These are phyloP conservation scores for Puccinellia tenuiflora DNA, from an alignment of 176 grass and related monocot genomes.

Conservation along the genomic window DNA sequence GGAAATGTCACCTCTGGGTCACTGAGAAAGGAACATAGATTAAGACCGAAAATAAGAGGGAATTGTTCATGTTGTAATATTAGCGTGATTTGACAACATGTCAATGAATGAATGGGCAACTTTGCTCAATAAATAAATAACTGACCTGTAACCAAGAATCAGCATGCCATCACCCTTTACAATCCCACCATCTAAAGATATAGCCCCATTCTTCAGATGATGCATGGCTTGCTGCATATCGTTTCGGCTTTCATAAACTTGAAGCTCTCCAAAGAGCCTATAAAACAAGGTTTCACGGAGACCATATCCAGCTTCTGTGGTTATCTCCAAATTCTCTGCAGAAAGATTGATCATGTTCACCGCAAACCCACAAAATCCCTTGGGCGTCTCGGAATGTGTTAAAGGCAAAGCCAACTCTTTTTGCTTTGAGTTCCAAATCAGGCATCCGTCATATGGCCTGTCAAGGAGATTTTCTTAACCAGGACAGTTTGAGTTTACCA, in stretches of 20 bases:
- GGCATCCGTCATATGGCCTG: slow-evolving; percentile 22
- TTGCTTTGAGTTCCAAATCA: background rate
- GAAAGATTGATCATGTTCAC: slow-evolving; percentile 36
- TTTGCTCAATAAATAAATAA: background rate
- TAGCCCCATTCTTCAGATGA: slow-evolving; percentile 19
- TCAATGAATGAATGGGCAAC: background rate
- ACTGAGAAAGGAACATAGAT: slow-evolving; percentile 4
- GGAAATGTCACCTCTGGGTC: slow-evolving; percentile 29
- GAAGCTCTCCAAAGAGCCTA: slow-evolving; percentile 33
- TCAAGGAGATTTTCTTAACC: background rate
- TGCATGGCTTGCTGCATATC: slow-evolving; percentile 21
- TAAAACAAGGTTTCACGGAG: slow-evolving; percentile 41
- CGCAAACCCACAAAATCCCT: slow-evolving; percentile 24
- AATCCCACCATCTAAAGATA: slow-evolving; percentile 40
- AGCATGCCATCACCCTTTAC: slow-evolving; percentile 27
- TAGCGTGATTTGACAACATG: background rate
- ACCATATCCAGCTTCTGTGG: slow-evolving; percentile 10
- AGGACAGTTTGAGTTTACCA: background rate
- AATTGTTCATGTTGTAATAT: background rate
- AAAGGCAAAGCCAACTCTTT: background rate
- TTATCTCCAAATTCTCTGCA: background rate
- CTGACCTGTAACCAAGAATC: slow-evolving; percentile 26
- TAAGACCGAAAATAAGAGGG: background rate
- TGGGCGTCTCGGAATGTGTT: background rate
- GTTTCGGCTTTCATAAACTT: slow-evolving; percentile 25